A percentile compares a stretch with the other conserved stretches of the same genome.
phyloP scores from a whole-genome alignment of 768 basidiomycete genomes.

The Boletus sp. region DNA sequence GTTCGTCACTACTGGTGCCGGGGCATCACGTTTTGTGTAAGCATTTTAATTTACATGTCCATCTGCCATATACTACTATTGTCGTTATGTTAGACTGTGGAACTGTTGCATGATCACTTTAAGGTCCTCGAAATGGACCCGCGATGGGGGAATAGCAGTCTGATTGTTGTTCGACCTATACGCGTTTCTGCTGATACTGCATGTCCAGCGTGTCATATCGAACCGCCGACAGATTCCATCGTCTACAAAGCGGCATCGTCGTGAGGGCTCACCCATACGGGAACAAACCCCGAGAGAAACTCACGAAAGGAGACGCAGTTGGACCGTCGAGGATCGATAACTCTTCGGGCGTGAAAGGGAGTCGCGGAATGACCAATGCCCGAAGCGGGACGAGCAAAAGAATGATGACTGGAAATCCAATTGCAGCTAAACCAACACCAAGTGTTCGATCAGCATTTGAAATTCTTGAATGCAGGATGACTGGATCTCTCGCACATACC shows the following conservation, averaged over 20 bases:
- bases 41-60: no score
- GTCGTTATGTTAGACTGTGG: no score
- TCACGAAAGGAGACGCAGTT: constrained; percentile 82
- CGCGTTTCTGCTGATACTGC: background rate
- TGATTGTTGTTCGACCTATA: no score
- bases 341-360: constrained; percentile 78
- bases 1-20: no score
- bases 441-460: background rate
- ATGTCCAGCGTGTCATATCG: constrained; percentile 6
- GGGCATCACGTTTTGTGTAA: no score
- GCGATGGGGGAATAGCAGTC: background rate
- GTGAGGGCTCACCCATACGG: background rate
- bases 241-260: constrained; percentile 27
- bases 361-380: constrained; percentile 62
- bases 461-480: background rate
- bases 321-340: constrained; percentile 85
- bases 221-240: constrained; percentile 45
- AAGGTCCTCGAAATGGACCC: background rate
- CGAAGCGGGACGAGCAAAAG: constrained; percentile 79
- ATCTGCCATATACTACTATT: no score
- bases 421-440: constrained; percentile 72
- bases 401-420: constrained; percentile 90
- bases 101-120: no score
- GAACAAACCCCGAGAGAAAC: constrained; percentile 28
- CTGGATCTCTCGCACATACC: constrained; percentile 41